Conservation (phyloP, 331 rosid species). For the Spiraea crenata region DNA sequence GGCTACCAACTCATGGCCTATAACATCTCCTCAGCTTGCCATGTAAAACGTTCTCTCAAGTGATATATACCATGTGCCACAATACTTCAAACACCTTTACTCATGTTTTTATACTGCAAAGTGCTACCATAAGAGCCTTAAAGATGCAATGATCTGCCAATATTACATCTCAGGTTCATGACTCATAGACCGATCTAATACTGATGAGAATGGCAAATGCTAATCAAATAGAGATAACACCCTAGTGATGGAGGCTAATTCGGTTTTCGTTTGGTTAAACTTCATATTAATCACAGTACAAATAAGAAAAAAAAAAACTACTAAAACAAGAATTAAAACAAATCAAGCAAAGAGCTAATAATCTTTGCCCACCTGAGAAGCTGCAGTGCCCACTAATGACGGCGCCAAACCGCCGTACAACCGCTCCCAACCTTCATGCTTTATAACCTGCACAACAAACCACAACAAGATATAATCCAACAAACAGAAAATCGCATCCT, state of each 20-base stretch:
- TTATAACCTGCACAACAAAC: slow-evolving; percentile 52
- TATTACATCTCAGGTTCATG: background rate
- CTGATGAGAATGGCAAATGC: background rate
- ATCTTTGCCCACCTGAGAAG: slow-evolving; percentile 78
- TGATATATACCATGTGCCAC: background rate
- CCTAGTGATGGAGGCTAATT: slow-evolving; percentile 4
- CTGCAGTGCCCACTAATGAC: slow-evolving; percentile 80
- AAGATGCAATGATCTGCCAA: background rate
- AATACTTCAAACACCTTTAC: too few species aligned
- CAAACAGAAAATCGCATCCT: background rate
- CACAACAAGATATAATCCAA: background rate
- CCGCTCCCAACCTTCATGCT: slow-evolving; percentile 87
- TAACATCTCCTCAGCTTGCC: too few species aligned
- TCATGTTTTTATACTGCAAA: background rate
- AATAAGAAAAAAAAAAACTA: background rate
- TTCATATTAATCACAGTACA: background rate
- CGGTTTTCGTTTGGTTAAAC: background rate
- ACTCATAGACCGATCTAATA: background rate
- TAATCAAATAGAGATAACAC: background rate
- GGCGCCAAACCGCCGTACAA: slow-evolving; percentile 89
- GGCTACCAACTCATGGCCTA: background rate
- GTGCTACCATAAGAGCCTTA: background rate
- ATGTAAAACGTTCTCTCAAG: background rate
- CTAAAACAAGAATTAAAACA: background rate
- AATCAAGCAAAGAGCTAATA: background rate